Conservation (phyloP, 169 alveolate genomes). For the Ichthyophthirius multifiliis region DNA sequence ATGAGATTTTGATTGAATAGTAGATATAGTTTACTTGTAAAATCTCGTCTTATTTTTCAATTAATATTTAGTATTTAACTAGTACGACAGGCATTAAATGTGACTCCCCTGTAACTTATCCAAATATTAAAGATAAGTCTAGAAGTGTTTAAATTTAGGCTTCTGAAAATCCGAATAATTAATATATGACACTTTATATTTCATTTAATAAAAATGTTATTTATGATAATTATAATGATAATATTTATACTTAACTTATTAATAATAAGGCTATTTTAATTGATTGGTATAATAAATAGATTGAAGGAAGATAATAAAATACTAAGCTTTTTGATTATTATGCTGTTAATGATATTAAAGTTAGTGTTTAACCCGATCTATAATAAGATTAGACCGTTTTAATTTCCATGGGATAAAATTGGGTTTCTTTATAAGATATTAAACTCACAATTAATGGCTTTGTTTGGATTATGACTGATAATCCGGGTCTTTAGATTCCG, state of each 20-base stretch:
- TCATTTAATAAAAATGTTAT: not conserved
- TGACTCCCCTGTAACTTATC: not conserved
- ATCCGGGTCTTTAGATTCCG: not conserved
- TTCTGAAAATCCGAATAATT: not conserved
- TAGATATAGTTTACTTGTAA: not conserved
- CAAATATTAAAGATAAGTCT: not conserved
- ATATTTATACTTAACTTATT: not conserved
- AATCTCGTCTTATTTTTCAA: not conserved
- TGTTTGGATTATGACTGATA: constrained; percentile 7
- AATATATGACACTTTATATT: not conserved
- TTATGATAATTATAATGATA: not conserved
- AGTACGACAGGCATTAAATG: not conserved
- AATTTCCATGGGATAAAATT: not conserved
- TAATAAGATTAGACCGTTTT: not conserved
- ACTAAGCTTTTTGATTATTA: not conserved
- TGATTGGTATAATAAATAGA: not conserved
- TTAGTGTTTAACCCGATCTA: not conserved
- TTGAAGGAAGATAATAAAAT: not conserved
- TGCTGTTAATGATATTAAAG: not conserved
- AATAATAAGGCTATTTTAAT: not conserved
- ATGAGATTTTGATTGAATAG: not conserved
- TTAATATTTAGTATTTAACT: not conserved
- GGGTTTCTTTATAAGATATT: not conserved
- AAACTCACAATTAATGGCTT: not conserved
- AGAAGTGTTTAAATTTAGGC: not conserved